A percentile compares a stretch with the other conserved stretches of the same genome.
Conservation (phyloP, 805 yeast species). For the Lipomyces lipofer region DNA sequence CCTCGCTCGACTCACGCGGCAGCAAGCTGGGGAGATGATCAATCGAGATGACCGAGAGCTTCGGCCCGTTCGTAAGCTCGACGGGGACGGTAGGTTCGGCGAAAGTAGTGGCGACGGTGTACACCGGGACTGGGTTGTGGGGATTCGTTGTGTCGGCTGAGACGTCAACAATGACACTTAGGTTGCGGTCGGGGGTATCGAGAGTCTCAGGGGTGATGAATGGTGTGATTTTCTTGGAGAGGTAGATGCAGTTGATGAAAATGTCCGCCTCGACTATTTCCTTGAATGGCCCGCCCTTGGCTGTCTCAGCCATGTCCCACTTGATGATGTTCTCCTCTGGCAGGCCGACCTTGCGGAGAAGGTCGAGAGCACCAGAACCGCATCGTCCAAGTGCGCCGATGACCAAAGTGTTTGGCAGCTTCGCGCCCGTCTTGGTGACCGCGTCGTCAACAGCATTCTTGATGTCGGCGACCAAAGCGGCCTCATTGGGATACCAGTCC, state of each 20-base stretch:
- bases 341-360: conserved; percentile 78
- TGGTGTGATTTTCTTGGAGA: conserved; percentile 91
- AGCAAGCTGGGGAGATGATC: conserved; percentile 94
- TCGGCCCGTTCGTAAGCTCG: conserved; percentile 69
- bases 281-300: conserved; percentile 94
- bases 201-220: conserved; percentile 72
- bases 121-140: conserved; percentile 96
- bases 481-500: conserved; percentile 79
- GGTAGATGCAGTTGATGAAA: conserved; percentile 93
- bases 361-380: conserved; percentile 94
- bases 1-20: conserved; percentile 97
- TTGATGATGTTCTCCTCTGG: conserved; percentile 79
- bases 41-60: conserved; percentile 86
- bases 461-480: conserved; percentile 69
- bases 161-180: conserved; percentile 93
- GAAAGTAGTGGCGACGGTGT: conserved; percentile 85
- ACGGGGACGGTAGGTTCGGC: conserved; percentile 87
- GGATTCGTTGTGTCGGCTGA: conserved; percentile 99
- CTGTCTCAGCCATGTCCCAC: conserved; percentile 98
- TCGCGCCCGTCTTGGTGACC: conserved; percentile 51
- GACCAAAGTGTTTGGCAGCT: conserved; percentile 65
- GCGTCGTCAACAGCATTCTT: conserved; percentile 40
- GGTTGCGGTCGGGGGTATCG: conserved; percentile 66
- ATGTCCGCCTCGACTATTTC: conserved; percentile 88
- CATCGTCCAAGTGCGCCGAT: conserved; percentile 99